Base-by-base conservation (phyloP, 108 stramenopile species). In the Cafeteria roenbergensis region DNA sequence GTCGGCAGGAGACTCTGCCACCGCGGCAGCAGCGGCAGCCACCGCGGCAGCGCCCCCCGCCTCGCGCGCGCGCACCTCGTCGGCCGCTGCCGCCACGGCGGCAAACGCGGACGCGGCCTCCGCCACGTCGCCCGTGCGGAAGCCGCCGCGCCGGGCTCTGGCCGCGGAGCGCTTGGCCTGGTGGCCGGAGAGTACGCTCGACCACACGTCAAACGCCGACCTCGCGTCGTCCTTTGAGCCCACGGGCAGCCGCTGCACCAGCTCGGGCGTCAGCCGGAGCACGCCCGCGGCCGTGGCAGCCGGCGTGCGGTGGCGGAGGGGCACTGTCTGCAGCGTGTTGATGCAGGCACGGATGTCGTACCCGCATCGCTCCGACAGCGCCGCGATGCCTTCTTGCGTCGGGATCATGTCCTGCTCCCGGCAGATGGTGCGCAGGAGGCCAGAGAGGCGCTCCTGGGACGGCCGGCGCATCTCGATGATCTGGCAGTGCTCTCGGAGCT, bases 301-400 rank as follows among this genome's bases (percentile, higher is more conserved):
- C 34, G 29, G 20, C 30, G 2, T 53, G 52, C 52, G 52, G 2
- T 61, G n/a, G n/a, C n/a, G n/a, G n/a, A n/a, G 20, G 20, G 29
- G 51, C 28, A 79, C 42, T 72, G 90, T 92, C 73, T 97, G 93
- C 22, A 97, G 85, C 0, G 92, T 90, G 69, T 88, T 84, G 33
- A 97, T 69, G 54, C 88, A 91, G 36, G 87, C 81, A 51, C 95
- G 87, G 34, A 94, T 86, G 70, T 97, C 95, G 31, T 87, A 86
- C 28, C 80, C 86, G 12, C 78, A 71, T 9, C 67, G 71, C 2
- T 82, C 73, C 1, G 85, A 86, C 17, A 94, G 79, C 57, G 84
- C 66, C 60, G 80, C 64, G 55, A 94, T 68, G 0, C 87, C 66
- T 42, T 77, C 74, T 0, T 77, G 67, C 22, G 80, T 84, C 12